These are phyloP conservation scores for Euryodendron excelsum DNA, from an alignment of 148 eudicot genomes.

Conservation along the genomic window DNA sequence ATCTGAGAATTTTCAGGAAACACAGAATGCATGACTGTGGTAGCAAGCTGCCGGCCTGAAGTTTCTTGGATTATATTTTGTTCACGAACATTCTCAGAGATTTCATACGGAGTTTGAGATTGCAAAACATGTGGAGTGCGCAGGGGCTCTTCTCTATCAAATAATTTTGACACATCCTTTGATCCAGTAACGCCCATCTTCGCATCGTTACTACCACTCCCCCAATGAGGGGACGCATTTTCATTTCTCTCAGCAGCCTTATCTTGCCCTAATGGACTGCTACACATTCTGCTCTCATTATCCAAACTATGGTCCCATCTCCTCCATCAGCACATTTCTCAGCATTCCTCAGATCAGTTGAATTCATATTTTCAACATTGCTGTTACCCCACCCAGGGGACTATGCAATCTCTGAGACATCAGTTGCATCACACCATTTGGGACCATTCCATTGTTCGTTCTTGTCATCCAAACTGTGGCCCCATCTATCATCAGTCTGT, in stretches of 20 bases:
- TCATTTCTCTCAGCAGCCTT: constrained; percentile 23
- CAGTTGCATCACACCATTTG: constrained; percentile 29
- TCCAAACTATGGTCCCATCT: constrained; percentile 20
- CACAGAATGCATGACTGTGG: constrained; percentile 28
- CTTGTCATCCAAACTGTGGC: constrained; percentile 23
- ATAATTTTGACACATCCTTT: constrained; percentile 20
- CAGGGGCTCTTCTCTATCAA: constrained; percentile 24
- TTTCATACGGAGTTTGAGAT: constrained; percentile 24
- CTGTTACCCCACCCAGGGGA: constrained; percentile 27
- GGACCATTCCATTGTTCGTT: constrained; percentile 38
- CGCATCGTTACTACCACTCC: constrained; percentile 16
- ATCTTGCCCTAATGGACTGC: constrained; percentile 15
- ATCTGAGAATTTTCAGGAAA: constrained; percentile 28
- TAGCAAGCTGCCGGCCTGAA: constrained; percentile 28
- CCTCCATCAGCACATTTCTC: constrained; percentile 26
- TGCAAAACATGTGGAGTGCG: constrained; percentile 23
- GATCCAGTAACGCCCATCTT: constrained; percentile 23
- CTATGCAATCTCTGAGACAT: constrained; percentile 17
- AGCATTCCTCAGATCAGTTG: constrained; percentile 16
- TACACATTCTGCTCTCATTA: constrained; percentile 27
- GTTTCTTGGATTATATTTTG: constrained; percentile 25
- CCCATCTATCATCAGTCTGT: constrained; percentile 24
- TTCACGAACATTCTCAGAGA: constrained; percentile 16
- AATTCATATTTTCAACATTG: background rate
- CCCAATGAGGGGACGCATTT: constrained; percentile 28